Base-by-base conservation (phyloP, 2,329 filamentous ascomycete species). In the Colletotrichum nymphaeae region DNA sequence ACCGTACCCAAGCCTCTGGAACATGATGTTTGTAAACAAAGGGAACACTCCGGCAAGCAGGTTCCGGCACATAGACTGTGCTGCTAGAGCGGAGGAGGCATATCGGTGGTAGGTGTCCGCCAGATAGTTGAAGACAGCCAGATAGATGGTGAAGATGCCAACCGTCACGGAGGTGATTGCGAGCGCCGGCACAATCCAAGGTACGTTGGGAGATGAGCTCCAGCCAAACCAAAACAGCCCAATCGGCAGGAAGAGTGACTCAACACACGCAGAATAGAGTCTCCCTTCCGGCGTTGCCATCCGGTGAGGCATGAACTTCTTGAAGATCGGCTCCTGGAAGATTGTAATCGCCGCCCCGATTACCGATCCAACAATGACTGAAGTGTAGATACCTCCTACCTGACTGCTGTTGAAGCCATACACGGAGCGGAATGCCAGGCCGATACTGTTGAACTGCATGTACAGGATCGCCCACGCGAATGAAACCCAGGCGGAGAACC, bases 381-480 rank as follows among this genome's bases (percentile, higher is more conserved):
- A 80, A 0, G 90, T 83, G 76, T 94, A 94, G 1, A 93, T 89
- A 1, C 89, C 87, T 24, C 92, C 91, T 4, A 86, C 84, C 77
- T 93, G 85, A 53, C 90, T 85, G 12, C 89, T 83, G 66, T 84
- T 87, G 82, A 94, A 94, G 69, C 81, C 80, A 77, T 94, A 89
- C 22, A 88, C 89, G 14, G 85, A 87, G 26, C 84, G 77, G 80
- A 94, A 94, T n/a, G 93, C 89, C 2, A 94, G 84, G 0, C 92
- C 92, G 12, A 94, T 87, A 4, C 81, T 83, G 76, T 79, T 82
- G 53, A 84, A 80, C 86, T 91, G 83, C 72, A 94, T 85, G 79
- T 94, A 94, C 0, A 94, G 84, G 1, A 94, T 87, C 0, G 89
- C 91, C 91, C 92, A 94, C 62, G 88, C 90, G 80, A 94, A 94